Conservation (phyloP, 2,329 filamentous ascomycete species). For the Geosmithia flava region DNA sequence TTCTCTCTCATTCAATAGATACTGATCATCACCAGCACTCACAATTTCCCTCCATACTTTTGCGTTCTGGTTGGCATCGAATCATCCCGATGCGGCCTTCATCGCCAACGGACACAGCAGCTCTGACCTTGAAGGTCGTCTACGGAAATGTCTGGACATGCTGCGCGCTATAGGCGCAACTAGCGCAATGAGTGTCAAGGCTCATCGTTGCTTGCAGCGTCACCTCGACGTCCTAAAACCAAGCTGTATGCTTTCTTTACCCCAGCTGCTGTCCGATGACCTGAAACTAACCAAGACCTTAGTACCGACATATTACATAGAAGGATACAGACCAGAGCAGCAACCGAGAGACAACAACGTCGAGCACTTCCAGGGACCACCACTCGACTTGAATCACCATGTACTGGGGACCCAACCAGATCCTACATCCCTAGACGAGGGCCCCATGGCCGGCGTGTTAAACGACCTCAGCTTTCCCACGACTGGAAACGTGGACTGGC, state of each 20-base stretch:
- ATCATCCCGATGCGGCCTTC: constrained; percentile 4
- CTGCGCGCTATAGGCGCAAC: constrained; percentile 7
- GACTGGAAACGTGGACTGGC: background rate
- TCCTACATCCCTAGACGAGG: too few species aligned
- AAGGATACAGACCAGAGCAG: too few species aligned
- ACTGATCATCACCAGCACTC: background rate
- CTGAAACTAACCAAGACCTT: too few species aligned
- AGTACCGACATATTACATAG: too few species aligned
- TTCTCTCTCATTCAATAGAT: background rate
- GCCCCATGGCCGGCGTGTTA: too few species aligned
- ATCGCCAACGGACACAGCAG: background rate
- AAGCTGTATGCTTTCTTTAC: constrained; percentile 4
- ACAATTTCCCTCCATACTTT: constrained; percentile 11
- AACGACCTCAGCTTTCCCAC: too few species aligned
- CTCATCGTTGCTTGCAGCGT: constrained; percentile 9
- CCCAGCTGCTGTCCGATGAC: too few species aligned
- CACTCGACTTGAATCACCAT: too few species aligned
- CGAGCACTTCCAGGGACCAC: too few species aligned
- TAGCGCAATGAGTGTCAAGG: constrained; percentile 10
- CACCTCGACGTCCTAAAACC: constrained; percentile 7
- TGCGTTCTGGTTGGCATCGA: constrained; percentile 12
- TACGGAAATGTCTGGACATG: background rate
- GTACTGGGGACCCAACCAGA: too few species aligned
- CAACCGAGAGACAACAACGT: too few species aligned
- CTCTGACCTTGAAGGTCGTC: background rate